Evolutionary conservation across 1,139 yeast genomes (phyloP).

Genomic region (Arxiozyma telluris): DNA sequence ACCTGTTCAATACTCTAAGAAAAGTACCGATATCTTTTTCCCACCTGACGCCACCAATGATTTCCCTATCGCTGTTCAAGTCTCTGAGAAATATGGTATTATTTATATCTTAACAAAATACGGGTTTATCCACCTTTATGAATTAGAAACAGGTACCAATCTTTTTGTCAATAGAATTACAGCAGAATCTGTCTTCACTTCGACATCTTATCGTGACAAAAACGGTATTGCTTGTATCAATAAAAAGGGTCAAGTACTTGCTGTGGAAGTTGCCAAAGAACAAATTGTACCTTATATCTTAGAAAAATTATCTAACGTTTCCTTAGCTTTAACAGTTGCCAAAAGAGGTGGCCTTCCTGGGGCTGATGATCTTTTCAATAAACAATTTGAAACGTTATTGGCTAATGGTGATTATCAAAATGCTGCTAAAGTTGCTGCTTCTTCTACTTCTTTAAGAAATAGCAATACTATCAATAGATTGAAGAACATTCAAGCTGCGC

Average conservation of each 20-base stretch:
- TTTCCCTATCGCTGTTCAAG: slow-evolving; percentile 90
- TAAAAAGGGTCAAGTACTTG: slow-evolving; percentile 89
- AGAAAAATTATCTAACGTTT: slow-evolving; percentile 76
- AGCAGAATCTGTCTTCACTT: slow-evolving; percentile 92
- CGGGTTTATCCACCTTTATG: slow-evolving; percentile 94
- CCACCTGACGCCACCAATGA: slow-evolving; percentile 96
- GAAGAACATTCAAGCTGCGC: slow-evolving; percentile 87
- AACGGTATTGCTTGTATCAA: slow-evolving; percentile 90
- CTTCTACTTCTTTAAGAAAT: slow-evolving; percentile 88
- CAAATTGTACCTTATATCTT: slow-evolving; percentile 85
- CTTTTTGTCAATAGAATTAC: slow-evolving; percentile 95
- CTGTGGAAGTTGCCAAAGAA: slow-evolving; percentile 80
- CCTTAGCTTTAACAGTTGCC: slow-evolving; percentile 80
- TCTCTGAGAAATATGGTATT: slow-evolving; percentile 78
- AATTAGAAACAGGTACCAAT: slow-evolving; percentile 84
- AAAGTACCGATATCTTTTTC: slow-evolving; percentile 86
- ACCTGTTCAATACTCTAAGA: slow-evolving; percentile 74
- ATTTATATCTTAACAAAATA: slow-evolving; percentile 85
- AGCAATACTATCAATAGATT: slow-evolving; percentile 90
- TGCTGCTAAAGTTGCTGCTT: slow-evolving; percentile 96
- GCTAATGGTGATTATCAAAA: slow-evolving; percentile 79
- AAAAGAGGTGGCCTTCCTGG: slow-evolving; percentile 96
- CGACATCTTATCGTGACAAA: slow-evolving; percentile 60
- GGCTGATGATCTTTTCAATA: slow-evolving; percentile 83
- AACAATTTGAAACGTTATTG: slow-evolving; percentile 82